Evolutionary conservation across 306 rosid species (phyloP).

Genomic region (Acacia melanoxylon): DNA sequence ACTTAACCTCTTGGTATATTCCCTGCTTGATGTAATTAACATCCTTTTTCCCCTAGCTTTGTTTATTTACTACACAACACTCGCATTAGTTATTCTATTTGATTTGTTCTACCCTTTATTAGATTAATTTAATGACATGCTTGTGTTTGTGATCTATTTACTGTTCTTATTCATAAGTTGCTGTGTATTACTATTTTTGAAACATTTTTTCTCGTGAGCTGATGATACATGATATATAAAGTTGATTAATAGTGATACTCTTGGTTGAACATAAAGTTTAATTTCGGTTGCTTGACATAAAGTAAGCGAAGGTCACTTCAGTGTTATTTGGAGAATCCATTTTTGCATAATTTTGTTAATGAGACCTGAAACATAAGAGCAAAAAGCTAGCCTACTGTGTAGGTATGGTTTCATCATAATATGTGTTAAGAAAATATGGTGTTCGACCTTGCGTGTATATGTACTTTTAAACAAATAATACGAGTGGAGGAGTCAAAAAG

Average conservation of each 20-base stretch:
- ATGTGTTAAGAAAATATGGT: neutral
- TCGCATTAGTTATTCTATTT: neutral
- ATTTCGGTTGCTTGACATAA: slow-evolving; percentile 15
- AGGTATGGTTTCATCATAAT: neutral
- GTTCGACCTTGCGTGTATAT: neutral
- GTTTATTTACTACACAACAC: slow-evolving; percentile 25
- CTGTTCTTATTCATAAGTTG: neutral
- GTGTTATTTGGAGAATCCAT: slow-evolving; percentile 35
- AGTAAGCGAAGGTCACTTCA: slow-evolving; percentile 21
- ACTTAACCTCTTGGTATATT: slow-evolving; percentile 33
- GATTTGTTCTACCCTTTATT: neutral
- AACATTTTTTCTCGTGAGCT: neutral
- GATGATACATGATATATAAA: neutral
- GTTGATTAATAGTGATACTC: neutral
- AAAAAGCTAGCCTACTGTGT: neutral
- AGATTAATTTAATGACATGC: neutral
- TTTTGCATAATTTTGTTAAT: slow-evolving; percentile 25
- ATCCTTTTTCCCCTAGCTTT: neutral
- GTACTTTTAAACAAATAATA: neutral
- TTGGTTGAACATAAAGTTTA: neutral
- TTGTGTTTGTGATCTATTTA: neutral
- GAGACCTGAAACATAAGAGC: slow-evolving; percentile 31
- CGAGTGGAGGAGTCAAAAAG: slow-evolving; percentile 49
- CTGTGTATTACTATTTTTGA: neutral
- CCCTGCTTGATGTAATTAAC: slow-evolving; percentile 36